These are phyloP conservation scores for Trametes cinnabarina DNA, from an alignment of 768 basidiomycete genomes.

Conservation along the genomic window DNA sequence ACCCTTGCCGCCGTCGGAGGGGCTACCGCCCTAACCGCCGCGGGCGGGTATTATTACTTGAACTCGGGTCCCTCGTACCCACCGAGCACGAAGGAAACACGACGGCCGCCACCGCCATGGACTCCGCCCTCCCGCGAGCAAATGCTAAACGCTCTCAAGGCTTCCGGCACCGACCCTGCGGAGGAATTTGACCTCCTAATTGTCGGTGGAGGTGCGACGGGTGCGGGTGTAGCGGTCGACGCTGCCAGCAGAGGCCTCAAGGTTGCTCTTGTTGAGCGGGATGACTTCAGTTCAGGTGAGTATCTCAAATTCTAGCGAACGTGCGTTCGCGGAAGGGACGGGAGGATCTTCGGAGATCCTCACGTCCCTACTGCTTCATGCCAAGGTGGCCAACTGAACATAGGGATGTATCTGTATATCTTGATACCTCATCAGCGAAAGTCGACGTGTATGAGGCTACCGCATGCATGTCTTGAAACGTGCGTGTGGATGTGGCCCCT, in stretches of 20 bases:
- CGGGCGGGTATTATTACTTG: conserved; percentile 67
- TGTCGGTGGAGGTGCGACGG: conserved; percentile 94
- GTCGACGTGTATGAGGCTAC: too few species aligned
- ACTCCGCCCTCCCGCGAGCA: conserved; percentile 67
- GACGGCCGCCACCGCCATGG: conserved; percentile 78
- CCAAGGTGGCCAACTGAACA: too few species aligned
- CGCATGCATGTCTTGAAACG: too few species aligned
- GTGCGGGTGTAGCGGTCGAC: conserved; percentile 94
- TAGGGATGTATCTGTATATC: too few species aligned
- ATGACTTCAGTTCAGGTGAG: conserved; percentile 85
- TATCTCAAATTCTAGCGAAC: conserved; percentile 4
- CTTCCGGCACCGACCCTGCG: conserved; percentile 40
- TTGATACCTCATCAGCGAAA: too few species aligned
- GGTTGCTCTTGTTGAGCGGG: conserved; percentile 90
- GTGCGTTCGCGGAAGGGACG: conserved; percentile 5
- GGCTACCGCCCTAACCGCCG: conserved; percentile 51
- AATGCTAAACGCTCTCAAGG: conserved; percentile 59
- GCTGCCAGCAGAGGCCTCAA: conserved; percentile 88
- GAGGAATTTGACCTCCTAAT: conserved; percentile 76
- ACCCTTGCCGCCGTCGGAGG: conserved; percentile 52
- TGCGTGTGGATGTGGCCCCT: too few species aligned
- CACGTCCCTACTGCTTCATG: too few species aligned
- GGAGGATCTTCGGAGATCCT: conserved; percentile 5
- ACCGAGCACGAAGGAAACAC: conserved; percentile 57
- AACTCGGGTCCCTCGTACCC: conserved; percentile 74